Evolutionary conservation across 2,329 filamentous ascomycete genomes (phyloP), one percentile per base, ranked within the genome.

Genomic region (Beauveria sp.): DNA sequence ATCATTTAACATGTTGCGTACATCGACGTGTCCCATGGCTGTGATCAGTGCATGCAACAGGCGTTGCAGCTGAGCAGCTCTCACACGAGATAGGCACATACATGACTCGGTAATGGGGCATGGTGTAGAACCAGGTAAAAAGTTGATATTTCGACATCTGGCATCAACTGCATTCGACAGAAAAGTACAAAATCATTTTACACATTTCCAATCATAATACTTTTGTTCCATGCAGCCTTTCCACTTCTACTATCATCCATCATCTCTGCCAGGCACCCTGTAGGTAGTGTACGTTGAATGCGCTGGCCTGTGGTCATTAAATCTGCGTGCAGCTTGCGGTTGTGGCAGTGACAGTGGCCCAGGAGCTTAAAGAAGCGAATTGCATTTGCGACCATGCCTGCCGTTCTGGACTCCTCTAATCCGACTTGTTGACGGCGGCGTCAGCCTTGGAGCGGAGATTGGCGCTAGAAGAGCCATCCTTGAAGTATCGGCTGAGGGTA

Each of bases 401-500:
- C 22, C 30, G 34, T 71, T 53, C 49, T 30, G 49, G 43, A 14
- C 30, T 9, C 30, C 30, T 34, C 81, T 86, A 88, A 76, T 88
- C 85, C 70, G 80, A 77, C 78, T 87, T 90, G 79, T 88, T 84
- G 68, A 83, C 82, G 72, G 88, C 84, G 72, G 88, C 84, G 72
- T 93, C 91, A 75, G 88, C 91, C 84, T 95, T 91, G 71, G 90
- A 88, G 69, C 91, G 91, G 72, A 97, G 89, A 79, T 91, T 90
- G 75, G 91, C 86, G 70, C 92, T 89, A 71, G 92, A 91, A 65
- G 89, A 90, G 71, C 84, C 84, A 69, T 76, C 72, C 68, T 81
- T 77, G 84, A 98, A 99, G 87, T 97, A 96, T 78, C 92, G 91
- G 75, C 91, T 85, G 74, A 98, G 89, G 71, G 96, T 86, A 70